A percentile compares a stretch with the other conserved stretches of the same genome.
Conservation (phyloP, 768 basidiomycete species). For the Pleurotus cornucopiae region DNA sequence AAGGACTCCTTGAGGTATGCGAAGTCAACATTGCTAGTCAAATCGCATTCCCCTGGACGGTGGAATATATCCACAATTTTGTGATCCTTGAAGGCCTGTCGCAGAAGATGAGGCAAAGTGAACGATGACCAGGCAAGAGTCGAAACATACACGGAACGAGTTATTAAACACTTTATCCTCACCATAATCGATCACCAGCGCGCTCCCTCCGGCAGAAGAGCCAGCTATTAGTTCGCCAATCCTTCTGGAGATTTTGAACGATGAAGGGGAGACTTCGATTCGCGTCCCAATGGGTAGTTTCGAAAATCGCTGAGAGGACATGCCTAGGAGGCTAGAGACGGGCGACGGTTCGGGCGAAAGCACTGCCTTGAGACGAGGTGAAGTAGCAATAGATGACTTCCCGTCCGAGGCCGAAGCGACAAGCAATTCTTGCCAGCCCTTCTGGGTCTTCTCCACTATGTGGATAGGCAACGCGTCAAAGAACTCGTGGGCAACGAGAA, state of each 20-base stretch:
- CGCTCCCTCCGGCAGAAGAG: conserved; percentile 41
- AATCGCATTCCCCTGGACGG: conserved; percentile 81
- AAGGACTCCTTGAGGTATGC: conserved; percentile 80
- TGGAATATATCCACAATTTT: conserved; percentile 81
- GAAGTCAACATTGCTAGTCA: conserved; percentile 98
- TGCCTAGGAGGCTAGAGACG: conserved; percentile 51
- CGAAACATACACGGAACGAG: conserved; percentile 71
- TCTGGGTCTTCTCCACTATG: conserved; percentile 73
- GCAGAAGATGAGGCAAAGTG: conserved; percentile 5
- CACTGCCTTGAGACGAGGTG: conserved; percentile 54
- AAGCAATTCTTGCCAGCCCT: conserved; percentile 86
- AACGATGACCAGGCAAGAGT: background rate
- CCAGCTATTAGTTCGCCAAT: conserved; percentile 59
- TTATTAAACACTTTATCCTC: conserved; percentile 60
- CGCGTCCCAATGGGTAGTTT: conserved; percentile 63
- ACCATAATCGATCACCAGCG: conserved; percentile 89
- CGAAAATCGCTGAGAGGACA: conserved; percentile 67
- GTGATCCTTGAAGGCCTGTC: conserved; percentile 87
- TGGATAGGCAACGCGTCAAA: conserved; percentile 96
- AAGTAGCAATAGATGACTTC: conserved; percentile 2
- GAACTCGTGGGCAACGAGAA: conserved; percentile 94
- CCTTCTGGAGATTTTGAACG: conserved; percentile 63
- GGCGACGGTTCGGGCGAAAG: conserved; percentile 54
- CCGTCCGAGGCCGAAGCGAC: conserved; percentile 41
- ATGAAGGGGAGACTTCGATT: conserved; percentile 76